These are phyloP conservation scores for Suaeda aralocaspica DNA, from an alignment of 148 eudicot species.

Conservation along the genomic window DNA sequence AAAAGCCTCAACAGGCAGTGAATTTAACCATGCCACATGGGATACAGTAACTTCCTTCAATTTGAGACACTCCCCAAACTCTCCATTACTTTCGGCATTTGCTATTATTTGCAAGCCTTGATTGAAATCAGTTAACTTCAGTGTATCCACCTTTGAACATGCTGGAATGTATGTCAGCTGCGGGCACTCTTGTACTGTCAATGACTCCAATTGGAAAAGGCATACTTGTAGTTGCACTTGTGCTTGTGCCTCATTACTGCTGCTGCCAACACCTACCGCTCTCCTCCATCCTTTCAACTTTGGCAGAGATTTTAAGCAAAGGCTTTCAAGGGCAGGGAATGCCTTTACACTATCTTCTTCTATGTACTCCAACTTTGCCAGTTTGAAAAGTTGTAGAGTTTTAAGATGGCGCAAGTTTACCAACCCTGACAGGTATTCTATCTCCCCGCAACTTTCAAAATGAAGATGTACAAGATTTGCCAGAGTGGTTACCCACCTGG, in stretches of 20 bases:
- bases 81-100: neutral
- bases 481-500: neutral
- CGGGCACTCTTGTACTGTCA: neutral
- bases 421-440: neutral
- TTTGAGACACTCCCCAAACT: neutral
- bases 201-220: neutral
- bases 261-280: neutral
- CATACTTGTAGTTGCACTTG: no score
- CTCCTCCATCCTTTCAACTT: slow-evolving; percentile 14
- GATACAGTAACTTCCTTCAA: neutral
- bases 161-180: neutral
- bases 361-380: neutral
- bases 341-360: neutral
- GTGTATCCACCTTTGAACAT: neutral
- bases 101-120: neutral
- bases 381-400: neutral
- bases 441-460: neutral
- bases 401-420: slow-evolving; percentile 4
- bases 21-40: neutral
- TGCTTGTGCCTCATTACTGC: no score
- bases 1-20: neutral
- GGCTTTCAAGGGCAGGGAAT: neutral
- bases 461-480: neutral
- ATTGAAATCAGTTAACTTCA: neutral
- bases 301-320: neutral